Conservation (phyloP, 495 filamentous ascomycete species). For the Parathielavia hyrcaniae region DNA sequence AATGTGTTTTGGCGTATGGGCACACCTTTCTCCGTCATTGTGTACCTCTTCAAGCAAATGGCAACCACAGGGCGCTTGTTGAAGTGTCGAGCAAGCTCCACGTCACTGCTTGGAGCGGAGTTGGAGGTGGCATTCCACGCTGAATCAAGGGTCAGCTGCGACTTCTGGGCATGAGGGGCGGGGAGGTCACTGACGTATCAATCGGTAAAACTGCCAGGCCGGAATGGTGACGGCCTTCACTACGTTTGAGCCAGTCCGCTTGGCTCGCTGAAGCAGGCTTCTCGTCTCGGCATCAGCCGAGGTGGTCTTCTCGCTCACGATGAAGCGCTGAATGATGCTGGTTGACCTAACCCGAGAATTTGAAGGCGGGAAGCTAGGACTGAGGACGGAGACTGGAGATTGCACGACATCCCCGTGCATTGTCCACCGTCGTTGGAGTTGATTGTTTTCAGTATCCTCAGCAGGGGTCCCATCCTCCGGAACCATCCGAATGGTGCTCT, state of each 20-base stretch:
- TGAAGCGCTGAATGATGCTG: constrained; percentile 46
- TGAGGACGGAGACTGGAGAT: constrained; percentile 18
- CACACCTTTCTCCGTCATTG: constrained; percentile 60
- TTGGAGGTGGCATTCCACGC: constrained; percentile 59
- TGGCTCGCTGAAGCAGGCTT: constrained; percentile 35
- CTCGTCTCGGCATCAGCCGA: constrained; percentile 33
- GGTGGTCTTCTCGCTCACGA: constrained; percentile 32
- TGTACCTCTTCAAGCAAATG: constrained; percentile 88
- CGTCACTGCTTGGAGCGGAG: constrained; percentile 39
- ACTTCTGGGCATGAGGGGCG: neutral
- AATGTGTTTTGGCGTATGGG: constrained; percentile 66
- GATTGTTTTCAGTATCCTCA: constrained; percentile 11
- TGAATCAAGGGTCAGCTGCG: constrained; percentile 52
- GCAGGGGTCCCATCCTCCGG: constrained; percentile 28
- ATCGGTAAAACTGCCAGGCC: constrained; percentile 93
- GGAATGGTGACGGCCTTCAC: constrained; percentile 88
- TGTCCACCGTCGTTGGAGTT: constrained; percentile 31
- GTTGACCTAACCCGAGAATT: constrained; percentile 38
- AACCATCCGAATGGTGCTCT: constrained; percentile 36
- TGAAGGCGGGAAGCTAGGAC: constrained; percentile 19
- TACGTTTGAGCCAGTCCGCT: constrained; percentile 44
- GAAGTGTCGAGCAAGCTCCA: constrained; percentile 46
- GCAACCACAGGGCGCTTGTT: constrained; percentile 71
- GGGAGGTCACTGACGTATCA: constrained; percentile 63
- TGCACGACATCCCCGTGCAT: constrained; percentile 23